Evolutionary conservation across 208 protist species (phyloP).

Genomic region (Endotrypanum monterogeii): DNA sequence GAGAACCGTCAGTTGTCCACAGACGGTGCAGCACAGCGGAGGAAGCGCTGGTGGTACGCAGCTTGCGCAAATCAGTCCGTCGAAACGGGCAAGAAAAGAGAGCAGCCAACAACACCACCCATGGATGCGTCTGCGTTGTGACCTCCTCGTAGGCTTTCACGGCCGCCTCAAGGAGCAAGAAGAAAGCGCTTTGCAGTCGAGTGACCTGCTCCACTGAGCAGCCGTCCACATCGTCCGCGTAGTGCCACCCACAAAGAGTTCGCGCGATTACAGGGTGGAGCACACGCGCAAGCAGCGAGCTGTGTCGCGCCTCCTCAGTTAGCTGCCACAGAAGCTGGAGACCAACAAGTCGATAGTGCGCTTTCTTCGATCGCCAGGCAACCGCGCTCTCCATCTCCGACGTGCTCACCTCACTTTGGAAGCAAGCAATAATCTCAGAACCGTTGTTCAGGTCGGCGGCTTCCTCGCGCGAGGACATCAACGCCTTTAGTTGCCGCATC

Average conservation of each 20-base stretch:
- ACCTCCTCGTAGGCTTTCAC: slow-evolving; percentile 25
- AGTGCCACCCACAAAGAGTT: slow-evolving; percentile 82
- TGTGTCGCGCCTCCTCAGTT: slow-evolving; percentile 72
- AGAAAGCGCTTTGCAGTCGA: slow-evolving; percentile 79
- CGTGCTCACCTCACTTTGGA: slow-evolving; percentile 63
- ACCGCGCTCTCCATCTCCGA: slow-evolving; percentile 60
- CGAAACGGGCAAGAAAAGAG: slow-evolving; percentile 64
- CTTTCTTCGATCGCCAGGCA: slow-evolving; percentile 52
- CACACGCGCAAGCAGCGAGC: slow-evolving; percentile 47
- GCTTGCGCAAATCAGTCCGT: slow-evolving; percentile 58
- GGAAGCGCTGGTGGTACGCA: slow-evolving; percentile 32
- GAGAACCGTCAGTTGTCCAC: slow-evolving; percentile 11
- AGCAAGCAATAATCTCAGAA: slow-evolving; percentile 63
- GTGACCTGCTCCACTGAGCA: slow-evolving; percentile 79
- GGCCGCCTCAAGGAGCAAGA: slow-evolving; percentile 71
- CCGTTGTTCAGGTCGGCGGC: slow-evolving; percentile 33
- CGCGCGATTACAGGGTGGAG: slow-evolving; percentile 82
- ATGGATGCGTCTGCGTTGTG: slow-evolving; percentile 32
- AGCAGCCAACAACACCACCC: slow-evolving; percentile 59
- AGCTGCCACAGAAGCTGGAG: slow-evolving; percentile 76
- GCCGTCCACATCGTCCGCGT: slow-evolving; percentile 79
- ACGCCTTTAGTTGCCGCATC: slow-evolving; percentile 67
- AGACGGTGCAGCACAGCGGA: slow-evolving; percentile 27
- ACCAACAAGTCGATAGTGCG: slow-evolving; percentile 74
- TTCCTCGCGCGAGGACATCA: slow-evolving; percentile 67